These are phyloP conservation scores for Eustoma russellianum DNA, from an alignment of 257 asterid species.

Conservation along the genomic window DNA sequence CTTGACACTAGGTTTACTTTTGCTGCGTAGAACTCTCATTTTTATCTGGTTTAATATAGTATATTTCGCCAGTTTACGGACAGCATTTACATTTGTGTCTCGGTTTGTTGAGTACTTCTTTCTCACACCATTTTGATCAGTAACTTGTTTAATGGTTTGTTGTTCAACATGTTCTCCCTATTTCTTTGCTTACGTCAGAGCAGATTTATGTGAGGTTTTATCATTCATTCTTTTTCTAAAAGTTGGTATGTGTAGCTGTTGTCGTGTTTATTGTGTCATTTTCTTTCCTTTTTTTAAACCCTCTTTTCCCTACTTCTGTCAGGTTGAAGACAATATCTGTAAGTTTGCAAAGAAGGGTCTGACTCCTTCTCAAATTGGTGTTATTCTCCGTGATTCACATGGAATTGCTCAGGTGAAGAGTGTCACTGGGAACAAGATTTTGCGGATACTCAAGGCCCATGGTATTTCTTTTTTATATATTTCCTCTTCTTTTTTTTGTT, in stretches of 20 bases:
- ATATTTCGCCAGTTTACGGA: no score
- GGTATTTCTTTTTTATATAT: slow-evolving; percentile 8
- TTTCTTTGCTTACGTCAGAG: slow-evolving; percentile 11
- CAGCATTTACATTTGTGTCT: no score
- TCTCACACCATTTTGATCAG: no score
- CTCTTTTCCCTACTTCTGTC: not conserved
- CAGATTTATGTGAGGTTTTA: slow-evolving; percentile 18
- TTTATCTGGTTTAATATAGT: no score
- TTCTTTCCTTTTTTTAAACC: no score
- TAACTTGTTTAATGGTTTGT: no score
- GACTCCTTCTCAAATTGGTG: slow-evolving; percentile 37
- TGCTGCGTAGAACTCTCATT: slow-evolving; percentile 14
- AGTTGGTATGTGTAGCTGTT: no score
- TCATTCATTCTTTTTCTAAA: slow-evolving; percentile 14
- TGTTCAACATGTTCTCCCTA: no score
- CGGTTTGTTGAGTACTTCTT: no score
- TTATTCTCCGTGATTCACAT: slow-evolving; percentile 36
- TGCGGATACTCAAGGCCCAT: slow-evolving; percentile 30
- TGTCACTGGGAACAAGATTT: slow-evolving; percentile 31
- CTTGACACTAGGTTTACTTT: slow-evolving; percentile 5
- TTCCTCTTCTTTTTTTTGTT: not conserved
- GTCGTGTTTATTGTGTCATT: no score
- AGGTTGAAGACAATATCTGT: slow-evolving; percentile 35
- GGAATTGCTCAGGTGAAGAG: slow-evolving; percentile 40
- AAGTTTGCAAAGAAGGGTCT: slow-evolving; percentile 34